Percentiles rank a stretch among this genome's conserved stretches.
These are phyloP conservation scores for Colletotrichum sidae DNA, from an alignment of 2,329 filamentous ascomycete species.

Conservation along the genomic window DNA sequence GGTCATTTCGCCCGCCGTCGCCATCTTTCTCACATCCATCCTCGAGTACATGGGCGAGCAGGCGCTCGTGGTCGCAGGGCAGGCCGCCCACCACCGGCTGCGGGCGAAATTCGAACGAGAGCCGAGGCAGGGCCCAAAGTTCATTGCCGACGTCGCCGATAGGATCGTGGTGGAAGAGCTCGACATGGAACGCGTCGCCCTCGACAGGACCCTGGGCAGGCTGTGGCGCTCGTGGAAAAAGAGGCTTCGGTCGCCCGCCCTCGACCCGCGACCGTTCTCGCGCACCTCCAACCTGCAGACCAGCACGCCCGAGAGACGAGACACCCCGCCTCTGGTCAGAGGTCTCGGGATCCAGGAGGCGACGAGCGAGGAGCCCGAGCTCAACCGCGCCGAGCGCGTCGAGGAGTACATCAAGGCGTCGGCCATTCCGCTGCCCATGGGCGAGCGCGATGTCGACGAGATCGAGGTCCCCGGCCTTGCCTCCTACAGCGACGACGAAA, in stretches of 20 bases:
- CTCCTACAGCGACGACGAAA: slow-evolving; percentile 71
- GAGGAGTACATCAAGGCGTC: slow-evolving; percentile 62
- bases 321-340: slow-evolving; percentile 49
- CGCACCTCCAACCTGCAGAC: slow-evolving; percentile 56
- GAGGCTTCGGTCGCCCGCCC: slow-evolving; percentile 71
- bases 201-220: slow-evolving; percentile 88
- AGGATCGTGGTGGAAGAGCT: slow-evolving; percentile 86
- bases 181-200: slow-evolving; percentile 92
- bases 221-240: slow-evolving; percentile 98
- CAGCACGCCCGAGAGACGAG: slow-evolving; percentile 52
- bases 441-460: slow-evolving; percentile 77
- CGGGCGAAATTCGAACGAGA: slow-evolving; percentile 69
- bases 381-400: slow-evolving; percentile 20
- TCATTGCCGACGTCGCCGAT: slow-evolving; percentile 64
- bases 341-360: slow-evolving; percentile 35
- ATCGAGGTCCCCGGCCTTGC: slow-evolving; percentile 82
- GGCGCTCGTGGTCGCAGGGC: slow-evolving; percentile 85
- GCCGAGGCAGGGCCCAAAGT: slow-evolving; percentile 62
- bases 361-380: slow-evolving; percentile 23
- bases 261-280: slow-evolving; percentile 62
- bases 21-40: slow-evolving; percentile 95
- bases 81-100: slow-evolving; percentile 81
- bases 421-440: slow-evolving; percentile 75
- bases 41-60: slow-evolving; percentile 95
- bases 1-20: slow-evolving; percentile 87